Evolutionary conservation across 441 rosid genomes (phyloP), one percentile per base, ranked within the genome.

Genomic region (Caryocar brasiliense): DNA sequence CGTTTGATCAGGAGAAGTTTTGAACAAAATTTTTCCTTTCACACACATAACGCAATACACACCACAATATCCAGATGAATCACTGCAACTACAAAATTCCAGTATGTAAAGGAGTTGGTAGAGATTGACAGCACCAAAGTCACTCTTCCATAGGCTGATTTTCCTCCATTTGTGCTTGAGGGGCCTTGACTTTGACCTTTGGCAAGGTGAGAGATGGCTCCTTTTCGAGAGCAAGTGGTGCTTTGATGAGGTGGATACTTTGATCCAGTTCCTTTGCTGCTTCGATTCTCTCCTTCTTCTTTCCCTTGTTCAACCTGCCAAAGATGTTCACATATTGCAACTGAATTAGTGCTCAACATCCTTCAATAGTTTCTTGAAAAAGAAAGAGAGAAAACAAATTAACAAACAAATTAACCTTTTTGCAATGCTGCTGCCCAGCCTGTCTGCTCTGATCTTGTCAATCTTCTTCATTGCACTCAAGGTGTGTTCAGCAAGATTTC

Each of bases 381-480:
- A 40, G 2, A 8, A 7, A 2, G 0, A 24, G 44, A 12, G 17
- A 2, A 4, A 30, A 6, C 18, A 36, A 37, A 6, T 8, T 8
- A 44, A 40, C n/a, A 54, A 4, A 29, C 18, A 30, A 11, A 45
- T 33, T 17, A 52, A 85, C 96, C 98, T 85, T 40, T 40, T 61
- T 2, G 40, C 26, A 13, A 81, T 80, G 70, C 81, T 81, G 9
- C 56, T 59, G 19, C 49, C 67, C 32, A 32, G 74, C 76, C 95
- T 77, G 1, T 55, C 65, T 4, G 46, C 59, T 71, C 85, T 80
- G 60, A 91, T 75, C 73, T 85, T 77, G 39, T 58, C 86, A 29
- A 87, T 87, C 83, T 68, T 85, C 84, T 83, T 81, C 15, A 87
- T 91, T 47, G 87, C 96, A 67, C 30, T 58, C 13, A 87, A 64